Conservation (phyloP, 805 yeast genomes). For the Teunomyces stri region DNA sequence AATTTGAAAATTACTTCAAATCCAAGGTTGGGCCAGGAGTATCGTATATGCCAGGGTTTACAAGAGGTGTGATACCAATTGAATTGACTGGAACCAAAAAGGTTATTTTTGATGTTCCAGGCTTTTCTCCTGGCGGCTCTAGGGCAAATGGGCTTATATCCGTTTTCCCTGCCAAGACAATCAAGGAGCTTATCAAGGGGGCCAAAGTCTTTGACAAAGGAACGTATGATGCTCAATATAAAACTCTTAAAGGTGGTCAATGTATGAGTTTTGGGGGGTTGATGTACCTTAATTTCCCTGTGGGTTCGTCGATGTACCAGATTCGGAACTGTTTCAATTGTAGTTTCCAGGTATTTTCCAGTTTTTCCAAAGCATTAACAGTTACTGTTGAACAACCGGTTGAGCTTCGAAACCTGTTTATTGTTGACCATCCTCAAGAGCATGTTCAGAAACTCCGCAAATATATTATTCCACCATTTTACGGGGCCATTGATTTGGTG, state of each 20-base stretch:
- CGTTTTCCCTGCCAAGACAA: slow-evolving; percentile 18
- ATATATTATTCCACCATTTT: slow-evolving; percentile 67
- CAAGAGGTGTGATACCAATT: slow-evolving; percentile 48
- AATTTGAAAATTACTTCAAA: slow-evolving; percentile 17
- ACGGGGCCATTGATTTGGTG: slow-evolving; percentile 64
- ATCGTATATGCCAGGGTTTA: slow-evolving; percentile 66
- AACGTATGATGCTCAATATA: slow-evolving; percentile 26
- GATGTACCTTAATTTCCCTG: slow-evolving; percentile 56
- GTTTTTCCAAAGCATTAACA: slow-evolving; percentile 28
- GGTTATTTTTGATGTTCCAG: slow-evolving; percentile 47
- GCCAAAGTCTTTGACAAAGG: slow-evolving; percentile 28
- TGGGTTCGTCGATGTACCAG: slow-evolving; percentile 42
- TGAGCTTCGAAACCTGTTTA: slow-evolving; percentile 18
- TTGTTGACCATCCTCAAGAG: slow-evolving; percentile 17
- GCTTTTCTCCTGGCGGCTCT: slow-evolving; percentile 23
- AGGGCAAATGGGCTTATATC: slow-evolving; percentile 23
- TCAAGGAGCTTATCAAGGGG: slow-evolving; percentile 31
- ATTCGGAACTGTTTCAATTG: slow-evolving; percentile 46
- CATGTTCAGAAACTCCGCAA: slow-evolving; percentile 23
- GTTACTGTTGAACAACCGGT: slow-evolving; percentile 24
- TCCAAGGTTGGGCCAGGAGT: slow-evolving; percentile 43
- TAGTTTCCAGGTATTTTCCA: slow-evolving; percentile 31
- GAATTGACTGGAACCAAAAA: slow-evolving; percentile 26
- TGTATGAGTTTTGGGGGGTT: slow-evolving; percentile 60
- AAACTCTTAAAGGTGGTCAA: slow-evolving; percentile 42